Conservation (phyloP, 1,139 yeast genomes). For the Petasospora fabianii region DNA sequence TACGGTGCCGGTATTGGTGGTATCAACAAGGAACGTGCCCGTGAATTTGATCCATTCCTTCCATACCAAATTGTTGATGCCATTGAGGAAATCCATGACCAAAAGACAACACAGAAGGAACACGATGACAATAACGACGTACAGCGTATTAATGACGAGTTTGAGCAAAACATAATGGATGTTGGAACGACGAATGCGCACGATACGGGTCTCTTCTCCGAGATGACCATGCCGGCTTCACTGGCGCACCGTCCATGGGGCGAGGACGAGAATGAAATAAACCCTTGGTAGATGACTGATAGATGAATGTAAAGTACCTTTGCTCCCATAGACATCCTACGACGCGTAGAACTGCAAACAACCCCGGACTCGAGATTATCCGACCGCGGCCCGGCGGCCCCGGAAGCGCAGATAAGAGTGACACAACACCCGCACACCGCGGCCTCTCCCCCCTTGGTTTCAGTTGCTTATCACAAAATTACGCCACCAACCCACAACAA, state of each 20-base stretch:
- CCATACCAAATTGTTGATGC: slow-evolving; percentile 59
- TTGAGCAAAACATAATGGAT: slow-evolving; percentile 12
- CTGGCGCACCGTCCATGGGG: too few relatives aligned
- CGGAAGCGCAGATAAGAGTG: too few relatives aligned
- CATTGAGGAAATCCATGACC: slow-evolving; percentile 57
- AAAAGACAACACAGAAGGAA: slow-evolving; percentile 23
- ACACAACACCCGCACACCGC: not conserved
- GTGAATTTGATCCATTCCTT: slow-evolving; percentile 57
- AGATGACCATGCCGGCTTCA: too few relatives aligned
- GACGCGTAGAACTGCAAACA: too few relatives aligned
- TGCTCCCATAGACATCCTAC: too few relatives aligned
- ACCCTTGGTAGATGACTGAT: too few relatives aligned
- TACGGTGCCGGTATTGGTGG: slow-evolving; percentile 66
- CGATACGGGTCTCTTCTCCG: too few relatives aligned
- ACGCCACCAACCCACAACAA: not conserved
- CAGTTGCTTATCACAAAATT: slow-evolving; percentile 4
- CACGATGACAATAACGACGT: slow-evolving; percentile 7
- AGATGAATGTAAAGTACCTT: too few relatives aligned
- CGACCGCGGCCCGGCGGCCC: too few relatives aligned
- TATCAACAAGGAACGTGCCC: slow-evolving; percentile 41
- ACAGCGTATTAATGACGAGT: slow-evolving; percentile 14
- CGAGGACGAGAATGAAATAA: too few relatives aligned
- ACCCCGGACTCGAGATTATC: too few relatives aligned
- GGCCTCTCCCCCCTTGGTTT: not conserved
- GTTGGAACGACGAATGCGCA: too few relatives aligned